Conservation (phyloP, 2,329 filamentous ascomycete genomes). For the Trematosphaeria pertusa region DNA sequence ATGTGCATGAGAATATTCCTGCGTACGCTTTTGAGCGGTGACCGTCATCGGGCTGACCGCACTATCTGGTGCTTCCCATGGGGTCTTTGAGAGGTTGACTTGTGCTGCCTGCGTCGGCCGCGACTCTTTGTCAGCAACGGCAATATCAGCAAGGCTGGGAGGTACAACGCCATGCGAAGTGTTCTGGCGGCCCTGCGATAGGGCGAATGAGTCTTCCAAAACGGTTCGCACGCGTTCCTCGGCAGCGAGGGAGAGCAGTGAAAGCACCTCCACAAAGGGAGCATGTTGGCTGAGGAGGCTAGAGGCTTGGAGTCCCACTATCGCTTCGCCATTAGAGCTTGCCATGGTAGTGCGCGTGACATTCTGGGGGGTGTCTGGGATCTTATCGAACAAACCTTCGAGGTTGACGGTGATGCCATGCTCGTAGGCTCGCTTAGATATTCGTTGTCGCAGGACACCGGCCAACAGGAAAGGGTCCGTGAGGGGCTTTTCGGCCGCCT, state of each 20-base stretch:
- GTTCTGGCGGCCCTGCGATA: slow-evolving; percentile 75
- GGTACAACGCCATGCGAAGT: slow-evolving; percentile 83
- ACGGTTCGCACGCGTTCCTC: slow-evolving; percentile 79
- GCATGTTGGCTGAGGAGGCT: slow-evolving; percentile 76
- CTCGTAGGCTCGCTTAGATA: slow-evolving; percentile 65
- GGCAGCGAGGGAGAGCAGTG: slow-evolving; percentile 80
- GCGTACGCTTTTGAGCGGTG: slow-evolving; percentile 46
- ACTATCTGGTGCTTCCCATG: slow-evolving; percentile 56
- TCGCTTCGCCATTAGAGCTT: slow-evolving; percentile 67
- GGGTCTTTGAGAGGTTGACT: slow-evolving; percentile 46
- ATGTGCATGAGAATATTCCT: too few relatives aligned
- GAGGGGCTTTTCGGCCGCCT: slow-evolving; percentile 71
- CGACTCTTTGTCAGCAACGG: slow-evolving; percentile 59
- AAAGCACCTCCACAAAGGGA: slow-evolving; percentile 80
- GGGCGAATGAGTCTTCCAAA: slow-evolving; percentile 75
- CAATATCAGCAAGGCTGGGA: slow-evolving; percentile 76
- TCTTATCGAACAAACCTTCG: slow-evolving; percentile 59
- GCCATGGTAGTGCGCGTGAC: slow-evolving; percentile 49
- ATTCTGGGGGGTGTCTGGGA: slow-evolving; percentile 38
- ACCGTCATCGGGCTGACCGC: slow-evolving; percentile 63
- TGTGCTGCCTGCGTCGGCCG: slow-evolving; percentile 48
- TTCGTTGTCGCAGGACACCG: slow-evolving; percentile 61
- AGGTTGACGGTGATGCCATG: slow-evolving; percentile 66
- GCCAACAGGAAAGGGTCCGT: slow-evolving; percentile 76
- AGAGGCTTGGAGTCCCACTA: slow-evolving; percentile 60